Percentiles rank a stretch among this genome's conserved stretches.
Evolutionary conservation across 176 grass and related monocot genomes (phyloP).

Genomic region (Zoysia pacifica): DNA sequence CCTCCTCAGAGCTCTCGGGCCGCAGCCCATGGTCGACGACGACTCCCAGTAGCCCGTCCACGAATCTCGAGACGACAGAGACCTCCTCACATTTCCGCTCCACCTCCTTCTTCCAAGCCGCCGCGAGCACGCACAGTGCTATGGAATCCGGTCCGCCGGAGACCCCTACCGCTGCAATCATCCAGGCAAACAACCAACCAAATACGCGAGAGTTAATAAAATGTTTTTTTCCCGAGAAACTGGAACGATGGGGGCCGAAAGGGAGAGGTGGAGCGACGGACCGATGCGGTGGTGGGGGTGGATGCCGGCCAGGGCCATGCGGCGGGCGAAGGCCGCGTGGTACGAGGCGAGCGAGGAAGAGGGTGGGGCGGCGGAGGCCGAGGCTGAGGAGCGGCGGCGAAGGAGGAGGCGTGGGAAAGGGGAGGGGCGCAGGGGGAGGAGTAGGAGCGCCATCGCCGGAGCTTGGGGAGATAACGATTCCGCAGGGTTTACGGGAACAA

Average conservation of each 20-base stretch:
- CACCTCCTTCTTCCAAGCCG: conserved; percentile 68
- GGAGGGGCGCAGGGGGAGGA: conserved; percentile 38
- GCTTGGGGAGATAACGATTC: neutral
- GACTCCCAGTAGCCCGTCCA: conserved; percentile 80
- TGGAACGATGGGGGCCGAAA: neutral
- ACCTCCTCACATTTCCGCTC: conserved; percentile 22
- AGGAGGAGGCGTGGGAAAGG: conserved; percentile 31
- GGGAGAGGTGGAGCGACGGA: conserved; percentile 6
- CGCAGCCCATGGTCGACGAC: conserved; percentile 82
- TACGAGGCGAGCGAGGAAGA: conserved; percentile 39
- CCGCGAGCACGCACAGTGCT: conserved; percentile 74
- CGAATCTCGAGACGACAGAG: conserved; percentile 18
- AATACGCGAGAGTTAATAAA: neutral
- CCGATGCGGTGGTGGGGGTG: conserved; percentile 78
- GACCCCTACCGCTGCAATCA: conserved; percentile 64
- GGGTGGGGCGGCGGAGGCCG: neutral
- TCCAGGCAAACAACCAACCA: neutral
- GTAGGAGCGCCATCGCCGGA: conserved; percentile 37
- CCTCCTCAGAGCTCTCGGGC: conserved; percentile 73
- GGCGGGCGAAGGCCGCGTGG: conserved; percentile 59
- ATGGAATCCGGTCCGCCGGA: conserved; percentile 93
- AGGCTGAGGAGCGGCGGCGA: neutral
- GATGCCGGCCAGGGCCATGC: conserved; percentile 85
- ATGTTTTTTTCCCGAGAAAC: too few species aligned
- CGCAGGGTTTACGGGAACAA: neutral